Conservation (phyloP, 169 alveolate species). For the Besnoitia besnoiti region DNA sequence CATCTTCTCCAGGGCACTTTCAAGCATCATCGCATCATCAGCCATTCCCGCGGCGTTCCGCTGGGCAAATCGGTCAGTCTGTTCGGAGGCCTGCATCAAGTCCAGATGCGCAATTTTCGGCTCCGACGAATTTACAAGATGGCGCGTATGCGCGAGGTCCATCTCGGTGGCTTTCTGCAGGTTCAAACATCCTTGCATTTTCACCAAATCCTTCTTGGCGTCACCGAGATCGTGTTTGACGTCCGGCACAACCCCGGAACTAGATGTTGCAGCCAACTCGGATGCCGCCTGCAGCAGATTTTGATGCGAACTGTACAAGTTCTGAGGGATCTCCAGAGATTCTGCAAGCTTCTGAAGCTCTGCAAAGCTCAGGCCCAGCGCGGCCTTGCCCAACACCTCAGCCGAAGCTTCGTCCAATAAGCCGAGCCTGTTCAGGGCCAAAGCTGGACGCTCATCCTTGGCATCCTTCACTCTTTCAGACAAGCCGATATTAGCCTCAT, state of each 20-base stretch:
- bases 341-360: constrained; percentile 31
- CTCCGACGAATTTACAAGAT: background rate
- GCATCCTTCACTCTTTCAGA: background rate
- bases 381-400: constrained; percentile 14
- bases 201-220: background rate
- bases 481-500: background rate
- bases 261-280: background rate
- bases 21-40: background rate
- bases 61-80: background rate
- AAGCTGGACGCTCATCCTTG: background rate
- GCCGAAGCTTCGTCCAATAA: background rate
- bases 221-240: background rate
- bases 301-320: background rate
- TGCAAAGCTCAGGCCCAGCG: constrained; percentile 17
- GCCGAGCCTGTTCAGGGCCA: background rate
- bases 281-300: background rate
- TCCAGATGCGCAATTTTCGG: background rate
- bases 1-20: background rate
- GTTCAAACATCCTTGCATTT: background rate
- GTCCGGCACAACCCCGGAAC: background rate
- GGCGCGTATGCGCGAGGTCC: background rate
- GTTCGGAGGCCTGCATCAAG: background rate
- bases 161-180: background rate
- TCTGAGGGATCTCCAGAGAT: background rate
- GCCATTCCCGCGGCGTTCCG: background rate